phyloP scores from a whole-genome alignment of 169 alveolate genomes.

The Hepatocystis sp. region DNA sequence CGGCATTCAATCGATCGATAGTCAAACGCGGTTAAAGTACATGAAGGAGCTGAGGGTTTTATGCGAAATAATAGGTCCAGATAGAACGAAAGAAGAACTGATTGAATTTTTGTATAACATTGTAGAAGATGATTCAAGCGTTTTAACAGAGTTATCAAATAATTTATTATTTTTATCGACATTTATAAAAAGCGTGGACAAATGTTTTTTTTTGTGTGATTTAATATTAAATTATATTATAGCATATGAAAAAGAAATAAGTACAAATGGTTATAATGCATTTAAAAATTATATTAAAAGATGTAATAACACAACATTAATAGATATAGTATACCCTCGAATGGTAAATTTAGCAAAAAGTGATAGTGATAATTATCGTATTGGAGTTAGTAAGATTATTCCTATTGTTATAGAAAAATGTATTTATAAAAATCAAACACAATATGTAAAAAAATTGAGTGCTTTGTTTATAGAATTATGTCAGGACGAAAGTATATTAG shows the following conservation, averaged over 20 bases:
- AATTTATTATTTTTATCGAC: constrained; percentile 33
- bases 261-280: constrained; percentile 56
- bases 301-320: constrained; percentile 38
- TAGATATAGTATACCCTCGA: constrained; percentile 37
- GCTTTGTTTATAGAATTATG: constrained; percentile 53
- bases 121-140: constrained; percentile 71
- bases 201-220: constrained; percentile 38
- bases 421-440: constrained; percentile 32
- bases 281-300: constrained; percentile 45
- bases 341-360: constrained; percentile 23
- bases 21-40: constrained; percentile 29
- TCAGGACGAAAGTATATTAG: constrained; percentile 67
- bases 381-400: constrained; percentile 62
- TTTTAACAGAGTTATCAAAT: constrained; percentile 50
- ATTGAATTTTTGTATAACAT: constrained; percentile 67
- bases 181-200: constrained; percentile 37
- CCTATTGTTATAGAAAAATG: constrained; percentile 61
- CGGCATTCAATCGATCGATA: constrained; percentile 63
- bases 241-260: constrained; percentile 55
- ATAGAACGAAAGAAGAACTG: constrained; percentile 45
- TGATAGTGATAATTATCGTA: constrained; percentile 76
- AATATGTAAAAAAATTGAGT: constrained; percentile 12
- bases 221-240: constrained; percentile 48
- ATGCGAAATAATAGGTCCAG: constrained; percentile 58
- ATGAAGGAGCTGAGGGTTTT: constrained; percentile 46